Evolutionary conservation across 371 early-diverging fungal species (phyloP).

Genomic region (Mortierella sp.): DNA sequence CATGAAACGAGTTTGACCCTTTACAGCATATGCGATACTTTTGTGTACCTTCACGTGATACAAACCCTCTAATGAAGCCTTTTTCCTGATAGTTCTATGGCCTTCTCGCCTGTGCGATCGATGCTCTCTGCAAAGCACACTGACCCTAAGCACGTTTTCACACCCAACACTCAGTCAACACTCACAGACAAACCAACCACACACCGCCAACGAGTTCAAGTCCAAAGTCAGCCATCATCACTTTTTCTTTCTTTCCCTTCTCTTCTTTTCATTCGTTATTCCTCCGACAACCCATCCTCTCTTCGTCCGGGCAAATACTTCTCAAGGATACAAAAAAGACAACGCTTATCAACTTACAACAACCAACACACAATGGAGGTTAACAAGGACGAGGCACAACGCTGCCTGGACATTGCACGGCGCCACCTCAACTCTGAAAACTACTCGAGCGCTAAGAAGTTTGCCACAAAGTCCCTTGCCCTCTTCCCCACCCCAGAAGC

Average conservation of each 20-base stretch:
- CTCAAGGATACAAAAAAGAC: too few relatives aligned
- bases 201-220: neutral
- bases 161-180: too few relatives aligned
- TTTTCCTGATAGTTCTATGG: neutral
- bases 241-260: neutral
- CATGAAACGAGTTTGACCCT: too few relatives aligned
- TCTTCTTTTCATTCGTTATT: neutral
- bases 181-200: neutral
- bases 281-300: neutral
- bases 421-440: constrained; percentile 75
- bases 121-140: neutral
- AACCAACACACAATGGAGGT: constrained; percentile 73
- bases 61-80: neutral
- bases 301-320: neutral
- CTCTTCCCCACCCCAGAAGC: constrained; percentile 84
- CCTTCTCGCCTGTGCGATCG: neutral
- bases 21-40: neutral
- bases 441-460: constrained; percentile 78
- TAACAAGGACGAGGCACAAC: constrained; percentile 91
- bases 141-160: neutral
- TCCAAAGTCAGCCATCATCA: constrained; percentile 3
- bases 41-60: neutral
- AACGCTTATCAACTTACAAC: neutral
- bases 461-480: constrained; percentile 85
- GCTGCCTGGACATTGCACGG: constrained; percentile 86